A percentile compares a stretch with the other conserved stretches of the same genome.
These are phyloP conservation scores for Cladosporium phlei DNA, from an alignment of 2,329 filamentous ascomycete species.

Conservation along the genomic window DNA sequence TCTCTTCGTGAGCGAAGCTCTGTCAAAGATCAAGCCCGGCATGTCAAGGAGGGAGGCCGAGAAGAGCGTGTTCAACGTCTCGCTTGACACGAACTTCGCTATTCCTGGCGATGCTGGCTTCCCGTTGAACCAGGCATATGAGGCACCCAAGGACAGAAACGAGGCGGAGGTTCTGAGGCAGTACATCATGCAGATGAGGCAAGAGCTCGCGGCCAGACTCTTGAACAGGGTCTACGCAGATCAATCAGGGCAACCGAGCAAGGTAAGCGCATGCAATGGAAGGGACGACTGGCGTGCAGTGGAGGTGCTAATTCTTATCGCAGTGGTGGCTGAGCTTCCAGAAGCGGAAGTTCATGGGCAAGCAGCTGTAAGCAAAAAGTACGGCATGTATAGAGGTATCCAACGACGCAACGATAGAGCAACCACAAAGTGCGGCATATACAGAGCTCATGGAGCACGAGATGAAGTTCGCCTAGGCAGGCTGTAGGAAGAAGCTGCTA, in stretches of 20 bases:
- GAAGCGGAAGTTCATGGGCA: conserved; percentile 99
- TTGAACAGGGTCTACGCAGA: conserved; percentile 84
- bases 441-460: not conserved
- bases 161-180: conserved; percentile 83
- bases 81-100: conserved; percentile 89
- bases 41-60: conserved; percentile 63
- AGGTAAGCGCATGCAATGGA: conserved; percentile 39
- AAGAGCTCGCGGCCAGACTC: conserved; percentile 80
- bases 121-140: conserved; percentile 94
- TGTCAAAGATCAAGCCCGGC: conserved; percentile 76
- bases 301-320: conserved; percentile 37
- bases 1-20: conserved; percentile 84
- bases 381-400: too few species aligned
- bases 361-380: conserved; percentile 52
- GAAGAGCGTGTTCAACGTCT: conserved; percentile 79
- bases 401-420: conserved; percentile 10
- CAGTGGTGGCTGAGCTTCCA: conserved; percentile 99
- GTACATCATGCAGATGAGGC: conserved; percentile 87
- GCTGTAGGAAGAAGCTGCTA: too few species aligned
- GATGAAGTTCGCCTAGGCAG: not conserved
- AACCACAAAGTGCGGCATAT: not conserved
- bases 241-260: conserved; percentile 57
- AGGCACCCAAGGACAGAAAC: conserved; percentile 78
- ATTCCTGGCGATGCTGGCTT: conserved; percentile 91
- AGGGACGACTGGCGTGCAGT: not conserved